Base-by-base conservation (phyloP, 2,329 filamentous ascomycete species). In the Fusarium nygamai region DNA sequence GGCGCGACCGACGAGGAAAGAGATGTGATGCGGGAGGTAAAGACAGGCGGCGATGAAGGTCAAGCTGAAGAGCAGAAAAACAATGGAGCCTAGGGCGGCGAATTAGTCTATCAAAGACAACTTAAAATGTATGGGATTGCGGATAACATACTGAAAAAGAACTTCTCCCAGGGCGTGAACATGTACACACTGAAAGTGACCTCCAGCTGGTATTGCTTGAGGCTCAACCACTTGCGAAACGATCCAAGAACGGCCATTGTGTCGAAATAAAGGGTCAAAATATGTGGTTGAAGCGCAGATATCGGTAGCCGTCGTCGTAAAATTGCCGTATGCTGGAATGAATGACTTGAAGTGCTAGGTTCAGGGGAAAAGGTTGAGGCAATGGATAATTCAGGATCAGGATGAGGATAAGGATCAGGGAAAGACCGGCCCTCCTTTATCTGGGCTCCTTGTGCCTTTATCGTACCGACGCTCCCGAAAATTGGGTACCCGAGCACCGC, bases 171-270 rank as follows among this genome's bases (percentile, higher is more conserved):
- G 3, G 95, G 93, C 43, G 95, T 98, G 78, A 98, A 92, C 93
- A 99, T 98, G 88, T 99, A 98, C 33, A 98, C 90, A 70, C 93
- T 93, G 84, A 97, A 96, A 19, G 96, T 98, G 82, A 98, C 96
- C 86, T 99, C 96, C 82, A 98, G 95, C 87, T 98, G 96, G 87
- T 98, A 98, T 82, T 95, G 92, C 89, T 99, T 99, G 84, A 95
- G 90, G 84, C 95, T 92, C 76, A 98, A 88, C 94, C 95, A 98
- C 83, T 92, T 92, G 75, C 94, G 89, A 78, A 97, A 88, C 51
- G 84, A 82, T 74, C 87, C 84, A 77, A 88, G 78, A 54, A 77
- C 75, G 53, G 83, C 84, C 81, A 84, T 70, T 64, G 29, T 57
- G 36, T 61, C 29, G 60, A 57, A 39, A 60, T 57, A 38, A 51